Evolutionary conservation across 176 grass and related monocot species (phyloP), one percentile per base, ranked within the genome.

Genomic region (Musa acuminata): DNA sequence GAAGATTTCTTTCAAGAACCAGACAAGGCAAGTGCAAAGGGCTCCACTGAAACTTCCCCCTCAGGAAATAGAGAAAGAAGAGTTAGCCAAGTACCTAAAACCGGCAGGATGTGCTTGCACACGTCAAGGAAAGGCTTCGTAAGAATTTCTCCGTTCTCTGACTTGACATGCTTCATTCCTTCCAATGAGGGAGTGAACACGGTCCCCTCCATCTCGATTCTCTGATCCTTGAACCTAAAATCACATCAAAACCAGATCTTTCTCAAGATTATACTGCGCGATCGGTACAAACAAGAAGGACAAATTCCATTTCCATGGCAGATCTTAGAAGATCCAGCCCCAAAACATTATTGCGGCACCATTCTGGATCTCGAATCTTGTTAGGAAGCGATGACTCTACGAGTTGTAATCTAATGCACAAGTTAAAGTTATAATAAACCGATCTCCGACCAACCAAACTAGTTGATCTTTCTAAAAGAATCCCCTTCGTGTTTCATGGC

Each of bases 101-200:
- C 86, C 6, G 88, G 92, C 53, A 96, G 84, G 76, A 96, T 96
- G 69, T 87, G 84, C 77, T 89, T 91, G 92, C 92, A 96, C 62
- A 91, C 88, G 71, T 96, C 54, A 67, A 96, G 88, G 76, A 96
- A 96, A 20, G 82, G 80, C 74, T 91, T 96, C 0, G 92, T 96
- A 48, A 89, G 77, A 78, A 96, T 91, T 12, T 79, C 80, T 8
- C 86, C 92, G 19, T 80, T 87, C 17, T 77, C 80, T 24, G 80
- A 87, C 82, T 80, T 91, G 77, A 87, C 92, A 62, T 82, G 71
- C 71, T 96, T 96, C 69, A 91, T 96, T 48, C 82, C 92, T 76
- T 91, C 80, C 0, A 96, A 73, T 21, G 88, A 89, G 50, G 92
- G 92, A 14, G 86, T 81, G 74, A 96, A 91, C 67, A 96, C 80